Evolutionary conservation across 2,329 filamentous ascomycete genomes (phyloP), one percentile per base, ranked within the genome.

Genomic region (Sphaerostilbella broomeana): DNA sequence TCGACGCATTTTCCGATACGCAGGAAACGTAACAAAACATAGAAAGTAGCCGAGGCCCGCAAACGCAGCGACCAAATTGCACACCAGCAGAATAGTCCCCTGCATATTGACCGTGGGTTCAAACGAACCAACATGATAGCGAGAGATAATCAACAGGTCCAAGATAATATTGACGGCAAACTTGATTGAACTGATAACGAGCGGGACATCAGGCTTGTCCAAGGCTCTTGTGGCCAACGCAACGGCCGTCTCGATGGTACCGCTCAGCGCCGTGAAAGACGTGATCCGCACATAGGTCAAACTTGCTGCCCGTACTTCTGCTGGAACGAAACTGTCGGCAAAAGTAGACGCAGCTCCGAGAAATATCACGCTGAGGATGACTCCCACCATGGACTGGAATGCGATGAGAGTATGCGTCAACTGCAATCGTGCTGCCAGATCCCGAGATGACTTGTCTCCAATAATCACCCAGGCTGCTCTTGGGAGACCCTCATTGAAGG

Each of bases 401-500:
- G 79, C 60, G 3, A 84, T 63, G 2, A 84, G 63, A 0, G 81
- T 85, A 45, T 84, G 70, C 0, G 80, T 69, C 2, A 86, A 67
- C 4, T 67, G 61, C 2, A 85, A 59, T 0, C 81, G 69, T 11
- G 73, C 64, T 0, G 59, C 43, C 0, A 71, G 54, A 0, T 64
- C 62, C 2, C 79, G 69, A 1, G 71, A 75, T 0, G 73, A 59
- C 19, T 69, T 70, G 57, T 86, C 79, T 6, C 79, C 81, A 41
- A 86, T 84, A 41, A 84, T 70, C 5, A 79, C 65, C 75, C 78
- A 87, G 0, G 79, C 70, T 0, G 80, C 77, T 16, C 81, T 69
- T 0, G 81, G 81, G 0, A 87, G 72, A 1, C 82, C 81, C 54
- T 87, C 82, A 47, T 86, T 86, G 12, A 87, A 58, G 0, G 84